Evolutionary conservation across 148 eudicot species (phyloP).

Genomic region (Salicornia ramosissima): DNA sequence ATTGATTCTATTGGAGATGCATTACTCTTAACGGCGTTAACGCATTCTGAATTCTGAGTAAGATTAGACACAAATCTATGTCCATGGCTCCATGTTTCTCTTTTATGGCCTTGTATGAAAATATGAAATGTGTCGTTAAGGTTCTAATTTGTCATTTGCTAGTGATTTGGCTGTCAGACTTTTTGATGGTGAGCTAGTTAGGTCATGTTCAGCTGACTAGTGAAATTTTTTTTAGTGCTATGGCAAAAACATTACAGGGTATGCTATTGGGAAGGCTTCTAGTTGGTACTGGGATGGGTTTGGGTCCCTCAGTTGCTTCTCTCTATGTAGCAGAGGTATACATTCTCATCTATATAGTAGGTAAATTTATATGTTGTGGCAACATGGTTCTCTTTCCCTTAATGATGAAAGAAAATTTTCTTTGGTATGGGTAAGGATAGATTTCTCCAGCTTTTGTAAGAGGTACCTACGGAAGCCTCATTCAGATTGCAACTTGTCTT

Average conservation of each 20-base stretch:
- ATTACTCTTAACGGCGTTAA: background rate
- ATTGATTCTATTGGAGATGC: background rate
- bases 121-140: background rate
- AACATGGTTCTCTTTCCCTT: background rate
- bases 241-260: constrained; percentile 56
- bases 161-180: constrained; percentile 4
- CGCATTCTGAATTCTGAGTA: too few species aligned
- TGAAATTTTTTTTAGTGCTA: constrained; percentile 53
- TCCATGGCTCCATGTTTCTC: background rate
- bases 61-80: background rate
- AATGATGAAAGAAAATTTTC: background rate
- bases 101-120: background rate
- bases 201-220: constrained; percentile 16
- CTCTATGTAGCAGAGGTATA: constrained; percentile 91
- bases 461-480: constrained; percentile 97
- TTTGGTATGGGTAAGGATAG: constrained; percentile 33
- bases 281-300: constrained; percentile 84
- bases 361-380: background rate
- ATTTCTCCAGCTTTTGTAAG: constrained; percentile 90
- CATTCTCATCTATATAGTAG: constrained; percentile 1
- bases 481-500: constrained; percentile 89
- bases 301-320: constrained; percentile 88
- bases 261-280: constrained; percentile 88
- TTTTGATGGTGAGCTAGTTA: constrained; percentile 1
- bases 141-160: background rate